Evolutionary conservation across 345 rosid species (phyloP).

Genomic region (Jatropha curcas): DNA sequence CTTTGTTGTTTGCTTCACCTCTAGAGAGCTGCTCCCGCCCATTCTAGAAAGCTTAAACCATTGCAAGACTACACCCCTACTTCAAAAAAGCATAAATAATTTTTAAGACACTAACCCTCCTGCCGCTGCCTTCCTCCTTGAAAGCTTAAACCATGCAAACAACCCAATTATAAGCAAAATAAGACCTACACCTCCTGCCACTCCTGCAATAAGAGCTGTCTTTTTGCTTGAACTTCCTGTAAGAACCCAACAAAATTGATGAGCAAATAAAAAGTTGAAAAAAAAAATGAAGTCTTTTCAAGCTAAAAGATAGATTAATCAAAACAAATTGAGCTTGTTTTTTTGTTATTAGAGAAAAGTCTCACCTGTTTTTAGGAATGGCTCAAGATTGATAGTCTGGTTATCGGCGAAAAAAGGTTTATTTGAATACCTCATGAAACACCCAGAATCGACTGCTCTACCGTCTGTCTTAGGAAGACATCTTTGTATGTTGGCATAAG

Average conservation of each 20-base stretch:
- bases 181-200: constrained; percentile 37
- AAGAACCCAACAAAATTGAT: background rate
- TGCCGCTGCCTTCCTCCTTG: constrained; percentile 4
- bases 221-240: constrained; percentile 33
- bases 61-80: no score
- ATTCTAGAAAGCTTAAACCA: no score
- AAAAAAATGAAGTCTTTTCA: background rate
- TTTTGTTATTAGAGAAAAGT: background rate
- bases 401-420: constrained; percentile 40
- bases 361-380: constrained; percentile 35
- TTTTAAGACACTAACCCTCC: no score
- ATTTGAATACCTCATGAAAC: constrained; percentile 41
- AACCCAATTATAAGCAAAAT: constrained; percentile 23
- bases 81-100: no score
- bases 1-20: constrained; percentile 22
- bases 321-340: background rate
- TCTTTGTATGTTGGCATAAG: constrained; percentile 21
- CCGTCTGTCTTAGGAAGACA: constrained; percentile 34
- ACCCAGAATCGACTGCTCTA: constrained; percentile 44
- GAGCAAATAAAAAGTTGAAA: no score
- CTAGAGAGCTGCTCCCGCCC: no score
- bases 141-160: constrained; percentile 32
- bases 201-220: constrained; percentile 38
- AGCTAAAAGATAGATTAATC: background rate
- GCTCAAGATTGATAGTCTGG: constrained; percentile 34